phyloP scores from a whole-genome alignment of 2,329 filamentous ascomycete species.

The Ascomycota sp. region DNA sequence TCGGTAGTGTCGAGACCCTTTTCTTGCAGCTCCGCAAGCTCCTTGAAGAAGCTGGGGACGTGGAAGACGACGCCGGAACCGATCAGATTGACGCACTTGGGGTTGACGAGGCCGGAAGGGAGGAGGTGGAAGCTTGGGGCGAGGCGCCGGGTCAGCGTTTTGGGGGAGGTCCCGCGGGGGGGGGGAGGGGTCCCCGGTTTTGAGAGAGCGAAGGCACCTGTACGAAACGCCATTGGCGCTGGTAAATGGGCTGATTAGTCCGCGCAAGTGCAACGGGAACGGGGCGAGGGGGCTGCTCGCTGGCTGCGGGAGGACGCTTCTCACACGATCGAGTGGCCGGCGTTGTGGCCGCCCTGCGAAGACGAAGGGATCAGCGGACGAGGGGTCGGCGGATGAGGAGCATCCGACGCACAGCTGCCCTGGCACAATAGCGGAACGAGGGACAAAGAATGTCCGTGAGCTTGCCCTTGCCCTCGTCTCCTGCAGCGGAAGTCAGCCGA shows the following conservation, averaged over 20 bases:
- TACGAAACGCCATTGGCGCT: conserved; percentile 15
- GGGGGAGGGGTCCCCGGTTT: too few species aligned
- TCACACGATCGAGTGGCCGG: conserved; percentile 7
- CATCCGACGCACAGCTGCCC: conserved; percentile 12
- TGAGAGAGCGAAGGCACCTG: conserved; percentile 8
- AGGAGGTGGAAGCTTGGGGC: conserved; percentile 37
- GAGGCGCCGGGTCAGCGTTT: conserved; percentile 4
- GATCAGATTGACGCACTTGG: conserved; percentile 49
- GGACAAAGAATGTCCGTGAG: conserved; percentile 14
- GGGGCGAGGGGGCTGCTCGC: not conserved
- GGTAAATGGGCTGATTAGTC: not conserved
- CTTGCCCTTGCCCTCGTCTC: conserved; percentile 19
- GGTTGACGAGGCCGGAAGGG: conserved; percentile 52
- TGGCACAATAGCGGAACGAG: conserved; percentile 12
- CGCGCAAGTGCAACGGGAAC: too few species aligned
- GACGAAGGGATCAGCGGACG: not conserved
- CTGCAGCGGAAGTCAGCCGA: conserved; percentile 3
- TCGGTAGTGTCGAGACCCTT: conserved; percentile 11
- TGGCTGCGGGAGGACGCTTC: not conserved
- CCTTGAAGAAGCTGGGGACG: conserved; percentile 20
- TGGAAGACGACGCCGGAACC: conserved; percentile 50
- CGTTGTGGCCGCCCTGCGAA: conserved; percentile 11
- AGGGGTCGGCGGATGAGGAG: conserved; percentile 1
- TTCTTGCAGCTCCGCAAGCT: conserved; percentile 18
- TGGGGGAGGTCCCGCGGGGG: too few species aligned